Base-by-base conservation (phyloP, 306 rosid species). In the Hylodesmum podocarpum region DNA sequence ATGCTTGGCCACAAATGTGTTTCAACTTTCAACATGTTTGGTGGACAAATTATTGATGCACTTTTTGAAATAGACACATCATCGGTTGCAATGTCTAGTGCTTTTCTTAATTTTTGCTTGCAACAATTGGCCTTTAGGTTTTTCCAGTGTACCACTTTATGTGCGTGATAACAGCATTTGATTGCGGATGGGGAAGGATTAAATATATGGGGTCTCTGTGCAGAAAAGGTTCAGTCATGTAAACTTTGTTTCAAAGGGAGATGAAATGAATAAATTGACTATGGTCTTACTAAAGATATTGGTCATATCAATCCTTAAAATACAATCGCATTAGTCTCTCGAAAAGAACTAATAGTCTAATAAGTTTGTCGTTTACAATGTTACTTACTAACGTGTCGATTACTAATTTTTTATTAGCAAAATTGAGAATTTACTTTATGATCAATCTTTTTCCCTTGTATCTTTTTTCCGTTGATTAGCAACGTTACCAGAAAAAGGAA, bases 161-260 rank as follows among this genome's bases (percentile, higher is more conserved):
- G 31, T 62, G 86, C 92, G 84, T 77, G 81, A 83, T 75, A 54
- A 73, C 75, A 63, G 92, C 90, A 81, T 73, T 75, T 90, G 80
- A 84, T 86, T 79, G 86, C 75, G 86, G 87, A 68, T 81, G 47
- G 36, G 34, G 36, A 75, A 71, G 44, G 75, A 22, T 43, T 41
- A 15, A 76, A 66, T 40, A 58, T 18, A 22, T 15, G 79, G 18
- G 27, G 13, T 58, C 66, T 18, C 34, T 46, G 14, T 66, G 29
- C 10, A 18, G 19, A 55, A 69, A 84, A 74, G 70, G 69, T 77
- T 67, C 44, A 3, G 62, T 75, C 72, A 8, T 74, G 58, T 16
- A 18, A 33, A 43, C 53, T 69, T 68, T n/a, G 4, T 25, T 79
- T 50, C 5, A 62, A 33, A 29, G 76, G 70, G 70, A 24, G 39